phyloP scores from a whole-genome alignment of 257 asterid species.

The Solanum rostratum region DNA sequence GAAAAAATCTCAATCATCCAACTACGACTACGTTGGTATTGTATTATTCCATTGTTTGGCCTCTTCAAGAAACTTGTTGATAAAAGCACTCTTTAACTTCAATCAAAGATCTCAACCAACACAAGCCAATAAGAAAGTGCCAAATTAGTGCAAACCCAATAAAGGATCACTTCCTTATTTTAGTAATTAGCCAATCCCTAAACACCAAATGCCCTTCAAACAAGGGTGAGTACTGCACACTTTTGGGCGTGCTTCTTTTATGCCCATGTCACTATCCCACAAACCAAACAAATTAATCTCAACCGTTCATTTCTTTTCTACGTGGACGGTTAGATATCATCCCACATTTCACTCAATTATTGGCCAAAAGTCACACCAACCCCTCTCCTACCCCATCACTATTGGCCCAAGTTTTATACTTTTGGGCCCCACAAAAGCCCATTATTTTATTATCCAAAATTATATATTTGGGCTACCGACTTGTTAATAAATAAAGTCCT shows the following conservation, averaged over 20 bases:
- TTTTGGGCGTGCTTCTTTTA: neutral
- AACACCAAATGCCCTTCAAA: neutral
- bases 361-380: constrained; percentile 26
- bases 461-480: neutral
- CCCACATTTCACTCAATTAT: constrained; percentile 18
- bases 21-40: no score
- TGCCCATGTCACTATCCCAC: neutral
- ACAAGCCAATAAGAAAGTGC: neutral
- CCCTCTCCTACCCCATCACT: constrained; percentile 15
- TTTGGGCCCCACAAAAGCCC: constrained; percentile 26
- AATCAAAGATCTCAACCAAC: neutral
- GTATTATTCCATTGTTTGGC: no score
- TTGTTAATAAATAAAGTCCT: neutral
- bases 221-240: neutral
- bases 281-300: neutral
- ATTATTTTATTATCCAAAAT: neutral
- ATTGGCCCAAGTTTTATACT: constrained; percentile 37
- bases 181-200: neutral
- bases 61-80: neutral
- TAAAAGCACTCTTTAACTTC: neutral
- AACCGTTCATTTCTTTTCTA: neutral
- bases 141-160: neutral
- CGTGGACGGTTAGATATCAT: constrained; percentile 23
- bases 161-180: neutral
- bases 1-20: neutral